These are phyloP conservation scores for Pestalotiopsis sp. DNA, from an alignment of 2,329 filamentous ascomycete genomes.

Conservation along the genomic window DNA sequence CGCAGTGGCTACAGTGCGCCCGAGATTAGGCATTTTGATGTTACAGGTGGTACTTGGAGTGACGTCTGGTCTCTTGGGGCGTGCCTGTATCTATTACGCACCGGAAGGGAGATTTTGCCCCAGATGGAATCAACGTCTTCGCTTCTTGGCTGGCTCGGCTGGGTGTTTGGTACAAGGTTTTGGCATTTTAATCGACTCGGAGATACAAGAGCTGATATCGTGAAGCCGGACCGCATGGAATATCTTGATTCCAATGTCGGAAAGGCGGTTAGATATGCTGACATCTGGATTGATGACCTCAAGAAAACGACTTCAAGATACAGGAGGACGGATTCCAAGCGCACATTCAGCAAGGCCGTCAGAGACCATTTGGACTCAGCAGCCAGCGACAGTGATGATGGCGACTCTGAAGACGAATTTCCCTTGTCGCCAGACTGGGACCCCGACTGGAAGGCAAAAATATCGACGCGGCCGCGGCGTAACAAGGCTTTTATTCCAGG, in stretches of 20 bases:
- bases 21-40: background rate
- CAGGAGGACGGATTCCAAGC: background rate
- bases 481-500: background rate
- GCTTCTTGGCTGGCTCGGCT: background rate
- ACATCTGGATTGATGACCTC: background rate
- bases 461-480: background rate
- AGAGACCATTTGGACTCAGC: background rate
- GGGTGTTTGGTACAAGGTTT: background rate
- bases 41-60: background rate
- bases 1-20: background rate
- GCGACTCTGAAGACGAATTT: background rate
- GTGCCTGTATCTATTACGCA: background rate
- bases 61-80: constrained; percentile 5
- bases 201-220: background rate
- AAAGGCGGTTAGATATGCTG: background rate
- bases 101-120: background rate
- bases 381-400: background rate
- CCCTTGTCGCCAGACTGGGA: no score
- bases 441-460: no score
- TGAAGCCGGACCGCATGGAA: background rate
- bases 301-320: background rate
- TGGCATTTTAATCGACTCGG: background rate
- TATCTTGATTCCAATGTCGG: background rate
- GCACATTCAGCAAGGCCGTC: background rate
- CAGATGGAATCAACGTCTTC: background rate